Evolutionary conservation across 2,329 filamentous ascomycete genomes (phyloP).

Genomic region (Xylaria digitata): DNA sequence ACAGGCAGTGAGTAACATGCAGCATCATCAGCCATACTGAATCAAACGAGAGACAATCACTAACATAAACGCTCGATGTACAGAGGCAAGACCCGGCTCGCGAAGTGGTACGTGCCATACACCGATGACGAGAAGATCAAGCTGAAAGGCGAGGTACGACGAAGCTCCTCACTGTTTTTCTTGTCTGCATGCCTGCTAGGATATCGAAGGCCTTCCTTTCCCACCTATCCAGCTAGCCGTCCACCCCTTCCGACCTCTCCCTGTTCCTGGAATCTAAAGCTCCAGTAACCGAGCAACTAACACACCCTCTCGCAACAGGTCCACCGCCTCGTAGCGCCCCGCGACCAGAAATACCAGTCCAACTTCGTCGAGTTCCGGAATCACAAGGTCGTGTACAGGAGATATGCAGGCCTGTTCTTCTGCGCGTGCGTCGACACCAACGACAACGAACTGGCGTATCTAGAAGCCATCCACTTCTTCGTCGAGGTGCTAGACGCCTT

Average conservation of each 20-base stretch:
- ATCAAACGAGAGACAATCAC: not conserved
- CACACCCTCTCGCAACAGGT: slow-evolving; percentile 65
- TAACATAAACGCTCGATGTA: slow-evolving; percentile 17
- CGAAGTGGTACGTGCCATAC: slow-evolving; percentile 99
- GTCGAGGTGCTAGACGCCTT: slow-evolving; percentile 98
- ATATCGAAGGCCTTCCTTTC: not conserved
- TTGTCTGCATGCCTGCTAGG: not conserved
- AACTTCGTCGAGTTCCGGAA: slow-evolving; percentile 98
- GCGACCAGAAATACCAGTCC: slow-evolving; percentile 99
- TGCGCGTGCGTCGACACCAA: slow-evolving; percentile 99
- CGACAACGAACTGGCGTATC: slow-evolving; percentile 95
- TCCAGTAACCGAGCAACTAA: slow-evolving; percentile 4
- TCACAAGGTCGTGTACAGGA: slow-evolving; percentile 96
- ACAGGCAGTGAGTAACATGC: slow-evolving; percentile 53
- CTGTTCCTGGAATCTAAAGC: not conserved
- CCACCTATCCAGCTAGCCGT: not conserved
- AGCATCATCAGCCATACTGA: not conserved
- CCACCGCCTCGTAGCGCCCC: slow-evolving; percentile 95
- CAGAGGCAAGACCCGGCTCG: slow-evolving; percentile 94
- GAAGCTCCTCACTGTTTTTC: slow-evolving; percentile 18
- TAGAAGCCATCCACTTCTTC: slow-evolving; percentile 99
- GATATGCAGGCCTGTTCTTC: slow-evolving; percentile 98
- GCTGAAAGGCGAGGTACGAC: slow-evolving; percentile 89
- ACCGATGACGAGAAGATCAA: slow-evolving; percentile 99
- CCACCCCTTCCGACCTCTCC: slow-evolving; percentile 5